Evolutionary conservation across 441 rosid species (phyloP).

Genomic region (Erodium chrysanthum): DNA sequence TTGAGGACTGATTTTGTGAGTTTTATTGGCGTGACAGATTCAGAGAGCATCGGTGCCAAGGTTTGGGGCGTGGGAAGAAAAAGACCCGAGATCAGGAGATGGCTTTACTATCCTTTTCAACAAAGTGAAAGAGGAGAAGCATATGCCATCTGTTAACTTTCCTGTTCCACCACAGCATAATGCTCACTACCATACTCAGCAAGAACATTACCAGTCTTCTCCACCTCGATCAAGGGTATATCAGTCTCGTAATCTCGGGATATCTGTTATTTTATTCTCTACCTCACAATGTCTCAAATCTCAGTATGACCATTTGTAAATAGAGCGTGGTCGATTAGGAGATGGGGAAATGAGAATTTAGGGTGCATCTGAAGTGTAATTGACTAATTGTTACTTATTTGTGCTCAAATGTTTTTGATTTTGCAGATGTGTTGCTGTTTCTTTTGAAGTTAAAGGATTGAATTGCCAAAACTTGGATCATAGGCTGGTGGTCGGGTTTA

Average conservation of each 20-base stretch:
- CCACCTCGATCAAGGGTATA: constrained; percentile 23
- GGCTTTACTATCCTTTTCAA: constrained; percentile 36
- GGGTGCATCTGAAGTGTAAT: no score
- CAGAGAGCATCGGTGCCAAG: constrained; percentile 36
- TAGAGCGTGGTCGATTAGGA: no score
- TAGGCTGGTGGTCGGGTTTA: no score
- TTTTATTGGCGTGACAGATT: constrained; percentile 21
- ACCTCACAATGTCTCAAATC: no score
- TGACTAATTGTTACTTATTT: neutral
- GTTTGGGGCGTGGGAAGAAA: constrained; percentile 53
- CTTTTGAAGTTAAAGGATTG: constrained; percentile 16
- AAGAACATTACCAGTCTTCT: neutral
- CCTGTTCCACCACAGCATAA: constrained; percentile 15
- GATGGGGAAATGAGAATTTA: no score
- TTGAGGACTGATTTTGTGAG: neutral
- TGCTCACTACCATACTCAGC: neutral
- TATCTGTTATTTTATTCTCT: no score
- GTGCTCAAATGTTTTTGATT: neutral
- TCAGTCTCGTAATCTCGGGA: no score
- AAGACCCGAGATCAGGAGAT: constrained; percentile 37
- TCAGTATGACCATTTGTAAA: no score
- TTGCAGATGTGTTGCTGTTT: constrained; percentile 26
- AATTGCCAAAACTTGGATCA: neutral
- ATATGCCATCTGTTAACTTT: constrained; percentile 17
- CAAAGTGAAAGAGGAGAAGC: constrained; percentile 38